Evolutionary conservation across 2,329 filamentous ascomycete species (phyloP).

Genomic region (Sarocladium oryzae): DNA sequence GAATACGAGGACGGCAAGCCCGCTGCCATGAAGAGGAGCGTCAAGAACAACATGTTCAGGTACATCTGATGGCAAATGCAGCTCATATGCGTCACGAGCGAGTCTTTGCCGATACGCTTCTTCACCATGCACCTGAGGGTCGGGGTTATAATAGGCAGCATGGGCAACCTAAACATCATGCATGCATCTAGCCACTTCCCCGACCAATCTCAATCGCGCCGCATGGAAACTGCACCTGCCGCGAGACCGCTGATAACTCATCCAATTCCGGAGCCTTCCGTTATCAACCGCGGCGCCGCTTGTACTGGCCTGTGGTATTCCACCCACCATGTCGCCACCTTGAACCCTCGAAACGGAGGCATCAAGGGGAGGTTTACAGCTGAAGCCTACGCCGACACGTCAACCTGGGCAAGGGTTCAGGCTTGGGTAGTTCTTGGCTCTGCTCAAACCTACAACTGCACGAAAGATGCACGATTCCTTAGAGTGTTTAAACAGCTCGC

Average conservation of each 20-base stretch:
- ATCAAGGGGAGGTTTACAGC: constrained; percentile 34
- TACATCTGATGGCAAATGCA: constrained; percentile 50
- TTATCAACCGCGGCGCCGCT: not conserved
- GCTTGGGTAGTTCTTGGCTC: constrained; percentile 44
- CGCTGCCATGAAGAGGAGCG: constrained; percentile 64
- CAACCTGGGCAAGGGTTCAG: constrained; percentile 43
- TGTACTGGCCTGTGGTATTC: constrained; percentile 21
- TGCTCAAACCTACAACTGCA: constrained; percentile 41
- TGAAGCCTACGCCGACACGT: constrained; percentile 38
- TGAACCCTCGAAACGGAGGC: constrained; percentile 31
- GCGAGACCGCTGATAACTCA: constrained; percentile 30
- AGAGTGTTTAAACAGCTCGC: constrained; percentile 38
- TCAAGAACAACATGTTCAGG: constrained; percentile 72
- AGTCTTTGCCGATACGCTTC: too few relatives aligned
- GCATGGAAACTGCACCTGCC: constrained; percentile 33
- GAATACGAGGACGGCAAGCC: constrained; percentile 72
- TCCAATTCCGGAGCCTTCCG: constrained; percentile 24
- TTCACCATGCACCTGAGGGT: too few relatives aligned
- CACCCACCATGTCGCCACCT: constrained; percentile 37
- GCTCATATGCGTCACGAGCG: too few relatives aligned
- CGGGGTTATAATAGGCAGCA: constrained; percentile 35
- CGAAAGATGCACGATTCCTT: constrained; percentile 33
- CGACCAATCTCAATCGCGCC: constrained; percentile 19
- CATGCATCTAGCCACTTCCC: constrained; percentile 29
- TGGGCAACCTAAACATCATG: constrained; percentile 34